Evolutionary conservation across 345 rosid genomes (phyloP), one percentile per base, ranked within the genome.

Genomic region (Iberis pinnata): DNA sequence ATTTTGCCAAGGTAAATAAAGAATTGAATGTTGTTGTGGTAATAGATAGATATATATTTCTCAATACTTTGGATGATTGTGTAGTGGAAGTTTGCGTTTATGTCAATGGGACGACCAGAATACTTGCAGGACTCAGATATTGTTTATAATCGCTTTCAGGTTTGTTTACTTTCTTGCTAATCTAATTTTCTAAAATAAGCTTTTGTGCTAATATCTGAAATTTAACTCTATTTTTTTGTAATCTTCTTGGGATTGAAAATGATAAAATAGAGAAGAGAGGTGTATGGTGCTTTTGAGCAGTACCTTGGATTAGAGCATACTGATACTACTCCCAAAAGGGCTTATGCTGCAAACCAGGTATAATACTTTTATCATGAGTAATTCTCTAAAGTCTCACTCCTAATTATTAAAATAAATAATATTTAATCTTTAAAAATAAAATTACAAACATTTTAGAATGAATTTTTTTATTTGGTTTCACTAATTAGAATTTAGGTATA

Each of bases 241-340:
- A n/a, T n/a, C n/a, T 6, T 25, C 8, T 41, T 32, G 0, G 37
- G 17, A 13, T 6, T 24, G 12, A 51, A 66, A 59, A 52, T 53
- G 54, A 45, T 44, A 53, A 29, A 55, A 17, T 75, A 92, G 97
- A 80, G 85, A 68, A 78, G 86, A 65, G 96, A 84, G 53, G 90
- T 88, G 11, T 81, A 92, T 56, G 94, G 99, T 50, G 90, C 94
- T 45, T 88, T 88, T 90, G 95, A 88, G 80, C 94, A 88, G 70
- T 88, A 92, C 52, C 97, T 92, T 6, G 97, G 99, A 32, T 72
- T 92, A 74, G 99, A 92, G 73, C 99, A 92, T 51, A 38, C 86
- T 24, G 97, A 85, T 70, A 92, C 73, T 50, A 49, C 76, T 33
- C 97, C 95, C 40, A 85, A 80, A 67, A 77, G 90, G 61, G 75